Evolutionary conservation across 345 rosid genomes (phyloP).

Genomic region (Pistacia integerrima): DNA sequence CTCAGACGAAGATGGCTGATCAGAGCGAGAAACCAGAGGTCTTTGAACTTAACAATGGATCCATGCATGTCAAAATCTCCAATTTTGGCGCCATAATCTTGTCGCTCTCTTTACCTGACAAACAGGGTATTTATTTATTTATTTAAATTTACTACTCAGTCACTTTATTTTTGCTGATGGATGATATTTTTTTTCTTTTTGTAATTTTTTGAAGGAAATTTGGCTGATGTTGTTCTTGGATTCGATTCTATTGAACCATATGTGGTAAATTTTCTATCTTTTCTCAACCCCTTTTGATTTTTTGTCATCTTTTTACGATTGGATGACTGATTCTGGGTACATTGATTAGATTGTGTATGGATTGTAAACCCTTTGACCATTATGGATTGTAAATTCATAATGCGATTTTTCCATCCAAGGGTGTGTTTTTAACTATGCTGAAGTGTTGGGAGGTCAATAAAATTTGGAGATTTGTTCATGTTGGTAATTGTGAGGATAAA

Average conservation of each 20-base stretch:
- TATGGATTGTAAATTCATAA: no score
- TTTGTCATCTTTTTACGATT: conserved; percentile 2
- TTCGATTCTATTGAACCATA: conserved; percentile 87
- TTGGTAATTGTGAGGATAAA: no score
- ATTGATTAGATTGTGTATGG: not conserved
- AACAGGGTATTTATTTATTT: conserved; percentile 46
- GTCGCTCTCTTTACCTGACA: conserved; percentile 73
- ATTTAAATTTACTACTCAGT: not conserved
- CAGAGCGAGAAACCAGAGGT: conserved; percentile 54
- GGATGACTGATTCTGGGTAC: not conserved
- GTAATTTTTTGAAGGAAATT: conserved; percentile 47
- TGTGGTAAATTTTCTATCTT: conserved; percentile 47
- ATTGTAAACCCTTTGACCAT: not conserved
- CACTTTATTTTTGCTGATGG: conserved; percentile 13
- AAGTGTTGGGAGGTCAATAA: no score
- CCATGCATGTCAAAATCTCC: conserved; percentile 70
- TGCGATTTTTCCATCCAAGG: not conserved
- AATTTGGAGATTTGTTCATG: no score
- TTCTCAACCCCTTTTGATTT: conserved; percentile 4
- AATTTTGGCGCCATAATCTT: conserved; percentile 86
- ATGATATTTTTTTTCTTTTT: not conserved
- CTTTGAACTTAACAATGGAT: conserved; percentile 83
- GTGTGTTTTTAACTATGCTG: no score
- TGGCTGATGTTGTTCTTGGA: conserved; percentile 87
- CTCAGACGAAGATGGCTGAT: conserved; percentile 47